Conservation (phyloP, 345 rosid genomes). For the Salix exigua region DNA sequence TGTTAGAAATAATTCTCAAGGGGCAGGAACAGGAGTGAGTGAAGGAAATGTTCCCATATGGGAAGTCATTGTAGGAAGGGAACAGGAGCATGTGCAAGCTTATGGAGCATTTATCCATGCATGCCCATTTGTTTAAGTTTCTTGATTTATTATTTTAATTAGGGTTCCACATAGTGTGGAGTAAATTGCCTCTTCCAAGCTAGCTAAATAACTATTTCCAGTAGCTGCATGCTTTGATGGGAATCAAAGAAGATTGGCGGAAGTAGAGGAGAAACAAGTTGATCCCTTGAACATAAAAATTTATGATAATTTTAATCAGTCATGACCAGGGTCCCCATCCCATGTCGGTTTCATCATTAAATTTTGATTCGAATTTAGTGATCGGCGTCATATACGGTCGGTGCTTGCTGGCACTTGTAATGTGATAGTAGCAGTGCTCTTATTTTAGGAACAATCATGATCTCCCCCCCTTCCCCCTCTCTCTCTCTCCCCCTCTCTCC, state of each 20-base stretch:
- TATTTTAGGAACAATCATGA: neutral
- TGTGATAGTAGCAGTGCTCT: neutral
- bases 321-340: constrained; percentile 11
- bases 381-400: too few species aligned
- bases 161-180: neutral
- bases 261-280: neutral
- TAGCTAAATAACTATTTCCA: neutral
- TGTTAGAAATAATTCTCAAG: neutral
- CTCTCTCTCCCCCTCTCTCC: neutral
- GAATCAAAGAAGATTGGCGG: constrained; percentile 1
- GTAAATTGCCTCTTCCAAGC: constrained; percentile 1
- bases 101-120: constrained; percentile 52
- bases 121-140: constrained; percentile 28
- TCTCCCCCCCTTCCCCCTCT: neutral
- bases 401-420: constrained; percentile 7
- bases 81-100: constrained; percentile 60
- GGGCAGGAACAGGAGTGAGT: neutral
- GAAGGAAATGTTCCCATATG: constrained; percentile 16
- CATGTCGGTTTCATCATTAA: constrained; percentile 6
- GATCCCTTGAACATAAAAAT: neutral
- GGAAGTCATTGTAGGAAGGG: constrained; percentile 29
- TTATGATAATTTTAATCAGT: constrained; percentile 3
- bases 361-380: constrained; percentile 3
- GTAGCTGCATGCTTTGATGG: neutral
- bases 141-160: constrained; percentile 2